Evolutionary conservation across 768 basidiomycete species (phyloP).

Genomic region (Cystobasidium tubakii): DNA sequence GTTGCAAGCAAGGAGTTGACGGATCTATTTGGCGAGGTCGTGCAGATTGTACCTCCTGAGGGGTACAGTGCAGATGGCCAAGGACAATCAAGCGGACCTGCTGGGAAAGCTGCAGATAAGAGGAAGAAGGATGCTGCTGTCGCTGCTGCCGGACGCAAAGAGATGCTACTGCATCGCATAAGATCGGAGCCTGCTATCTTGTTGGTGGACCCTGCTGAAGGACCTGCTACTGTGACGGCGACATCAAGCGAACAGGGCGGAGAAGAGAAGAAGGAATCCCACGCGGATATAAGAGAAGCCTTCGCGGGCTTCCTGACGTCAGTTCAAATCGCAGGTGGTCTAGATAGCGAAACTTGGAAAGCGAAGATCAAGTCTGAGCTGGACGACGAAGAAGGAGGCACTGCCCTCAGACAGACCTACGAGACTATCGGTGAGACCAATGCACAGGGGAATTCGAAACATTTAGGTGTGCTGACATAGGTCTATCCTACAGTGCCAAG

Average conservation of each 20-base stretch:
- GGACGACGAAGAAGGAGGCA: conserved; percentile 49
- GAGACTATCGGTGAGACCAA: conserved; percentile 17
- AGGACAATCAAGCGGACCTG: conserved; percentile 44
- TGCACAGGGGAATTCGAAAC: background rate
- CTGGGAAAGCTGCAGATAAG: conserved; percentile 43
- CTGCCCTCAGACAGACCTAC: background rate
- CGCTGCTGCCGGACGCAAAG: conserved; percentile 46
- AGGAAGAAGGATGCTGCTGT: conserved; percentile 13
- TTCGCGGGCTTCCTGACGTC: conserved; percentile 35
- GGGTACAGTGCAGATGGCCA: conserved; percentile 38
- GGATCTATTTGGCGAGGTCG: conserved; percentile 49
- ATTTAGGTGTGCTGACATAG: too few relatives aligned
- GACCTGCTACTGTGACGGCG: conserved; percentile 27
- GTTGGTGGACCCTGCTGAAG: conserved; percentile 48
- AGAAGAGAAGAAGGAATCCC: conserved; percentile 42
- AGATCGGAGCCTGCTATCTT: conserved; percentile 49
- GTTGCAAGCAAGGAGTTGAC: conserved; percentile 46
- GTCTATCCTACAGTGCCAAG: conserved; percentile 29
- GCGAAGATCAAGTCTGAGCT: conserved; percentile 55
- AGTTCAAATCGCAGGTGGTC: conserved; percentile 57
- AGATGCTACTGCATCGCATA: conserved; percentile 49
- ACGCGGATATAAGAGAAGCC: conserved; percentile 35
- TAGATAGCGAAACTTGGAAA: conserved; percentile 59
- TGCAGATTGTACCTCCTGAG: conserved; percentile 51
- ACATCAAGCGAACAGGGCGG: background rate